A percentile compares a stretch with the other conserved stretches of the same genome.
Conservation (phyloP, 2,329 filamentous ascomycete species). For the Calonectria pseudoturangicola region DNA sequence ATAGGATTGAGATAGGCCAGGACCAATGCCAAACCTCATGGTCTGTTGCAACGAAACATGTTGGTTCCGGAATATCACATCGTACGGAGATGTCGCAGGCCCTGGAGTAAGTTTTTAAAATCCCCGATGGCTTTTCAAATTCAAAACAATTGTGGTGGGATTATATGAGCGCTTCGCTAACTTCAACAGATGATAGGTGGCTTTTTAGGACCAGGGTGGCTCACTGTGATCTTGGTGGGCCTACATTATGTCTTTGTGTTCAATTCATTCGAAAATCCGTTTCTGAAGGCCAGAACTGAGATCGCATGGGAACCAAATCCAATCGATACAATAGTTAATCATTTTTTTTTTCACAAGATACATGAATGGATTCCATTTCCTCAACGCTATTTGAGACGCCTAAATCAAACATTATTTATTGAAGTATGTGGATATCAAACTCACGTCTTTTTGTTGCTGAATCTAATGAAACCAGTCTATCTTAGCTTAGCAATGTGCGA, state of each 20-base stretch:
- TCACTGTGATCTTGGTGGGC: constrained; percentile 5
- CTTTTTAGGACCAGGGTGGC: constrained; percentile 26
- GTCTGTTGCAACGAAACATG: no score
- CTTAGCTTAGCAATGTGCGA: constrained; percentile 23
- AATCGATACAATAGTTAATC: constrained; percentile 3
- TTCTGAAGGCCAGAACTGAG: neutral
- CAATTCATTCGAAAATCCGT: constrained; percentile 5
- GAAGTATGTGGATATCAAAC: neutral
- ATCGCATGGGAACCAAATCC: neutral
- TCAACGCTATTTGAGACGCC: neutral
- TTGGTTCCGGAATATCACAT: no score
- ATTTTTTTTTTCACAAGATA: neutral
- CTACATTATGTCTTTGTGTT: constrained; percentile 17
- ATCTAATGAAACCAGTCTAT: constrained; percentile 14
- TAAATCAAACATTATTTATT: neutral
- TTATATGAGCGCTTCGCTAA: neutral
- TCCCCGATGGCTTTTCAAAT: no score
- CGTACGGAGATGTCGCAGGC: neutral
- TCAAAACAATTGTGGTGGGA: no score
- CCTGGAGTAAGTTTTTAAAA: neutral
- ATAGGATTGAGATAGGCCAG: no score
- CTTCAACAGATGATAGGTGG: constrained; percentile 23
- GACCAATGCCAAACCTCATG: no score
- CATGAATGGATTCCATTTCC: no score
- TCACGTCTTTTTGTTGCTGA: neutral